Conservation (phyloP, 2,329 filamentous ascomycete genomes). For the Corynespora cassiicola region DNA sequence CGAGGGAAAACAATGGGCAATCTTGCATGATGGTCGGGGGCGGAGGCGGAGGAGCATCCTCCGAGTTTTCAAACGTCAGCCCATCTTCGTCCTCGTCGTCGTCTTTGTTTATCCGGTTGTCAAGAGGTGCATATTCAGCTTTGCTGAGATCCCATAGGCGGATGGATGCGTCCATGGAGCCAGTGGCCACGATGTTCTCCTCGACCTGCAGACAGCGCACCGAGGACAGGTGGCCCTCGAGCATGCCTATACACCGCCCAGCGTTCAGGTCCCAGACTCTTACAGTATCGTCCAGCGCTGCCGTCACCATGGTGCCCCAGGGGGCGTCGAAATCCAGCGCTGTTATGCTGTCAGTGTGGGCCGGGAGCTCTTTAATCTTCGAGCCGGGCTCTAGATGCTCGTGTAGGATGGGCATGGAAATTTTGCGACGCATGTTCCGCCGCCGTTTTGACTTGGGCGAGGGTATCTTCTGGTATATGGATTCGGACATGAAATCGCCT, state of each 20-base stretch:
- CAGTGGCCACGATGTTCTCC: slow-evolving; percentile 93
- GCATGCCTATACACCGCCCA: slow-evolving; percentile 85
- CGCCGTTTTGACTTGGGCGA: slow-evolving; percentile 61
- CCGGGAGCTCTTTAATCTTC: slow-evolving; percentile 84
- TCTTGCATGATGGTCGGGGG: slow-evolving; percentile 80
- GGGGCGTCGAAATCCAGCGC: slow-evolving; percentile 96
- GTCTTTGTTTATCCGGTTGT: slow-evolving; percentile 57
- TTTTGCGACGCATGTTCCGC: slow-evolving; percentile 68
- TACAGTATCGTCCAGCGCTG: slow-evolving; percentile 90
- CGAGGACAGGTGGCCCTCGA: slow-evolving; percentile 94
- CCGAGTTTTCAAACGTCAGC: slow-evolving; percentile 74
- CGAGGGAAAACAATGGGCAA: slow-evolving; percentile 85
- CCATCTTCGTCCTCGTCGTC: slow-evolving; percentile 55
- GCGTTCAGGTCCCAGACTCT: slow-evolving; percentile 96
- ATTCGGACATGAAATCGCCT: slow-evolving; percentile 90
- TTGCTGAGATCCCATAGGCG: slow-evolving; percentile 93
- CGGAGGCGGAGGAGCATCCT: slow-evolving; percentile 74
- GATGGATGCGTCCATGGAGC: slow-evolving; percentile 93
- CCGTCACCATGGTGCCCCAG: slow-evolving; percentile 92
- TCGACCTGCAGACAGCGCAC: slow-evolving; percentile 92
- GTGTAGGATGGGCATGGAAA: slow-evolving; percentile 93
- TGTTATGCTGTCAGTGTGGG: slow-evolving; percentile 87
- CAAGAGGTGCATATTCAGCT: slow-evolving; percentile 79
- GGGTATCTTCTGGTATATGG: slow-evolving; percentile 92
- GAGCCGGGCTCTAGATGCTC: slow-evolving; percentile 93